Base-by-base conservation (phyloP, 768 basidiomycete species). In the Lentinula aciculospora region DNA sequence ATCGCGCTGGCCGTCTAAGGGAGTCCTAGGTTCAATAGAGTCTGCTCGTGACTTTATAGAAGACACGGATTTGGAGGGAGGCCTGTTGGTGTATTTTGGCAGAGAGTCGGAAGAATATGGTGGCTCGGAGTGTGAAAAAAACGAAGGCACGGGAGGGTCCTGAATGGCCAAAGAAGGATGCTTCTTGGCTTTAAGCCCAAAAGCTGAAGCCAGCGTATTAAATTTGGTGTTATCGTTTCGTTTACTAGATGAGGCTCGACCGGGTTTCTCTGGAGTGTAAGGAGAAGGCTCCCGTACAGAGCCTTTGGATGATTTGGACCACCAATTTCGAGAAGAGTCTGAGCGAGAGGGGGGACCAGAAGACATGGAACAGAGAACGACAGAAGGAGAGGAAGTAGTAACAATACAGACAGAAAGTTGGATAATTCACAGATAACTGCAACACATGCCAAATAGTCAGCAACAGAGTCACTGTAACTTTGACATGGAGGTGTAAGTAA, bases 101-200 rank as follows among this genome's bases (percentile, higher is more conserved):
- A 58, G 63, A 50, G 66, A 68, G 9, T 65, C 65, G 0, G 64
- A 62, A 59, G 66, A 31, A 56, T 58, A 13, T 59, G 19, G 31
- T 59, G 27, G 36, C 6, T 53, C 51, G 58, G 61, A 37, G 57
- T 64, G 21, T 61, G 66, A 34, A 55, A 65, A 29, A 62, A 37
- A 51, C 25, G 31, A 42, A 56, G 45, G 42, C 25, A 69, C 63
- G 3, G 77, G 75, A 36, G 79, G 75, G 49, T 82, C 78, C 58
- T 83, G 77, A 56, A 84, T 80, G 51, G 82, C 71, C 32, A 84
- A 68, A 2, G 78, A 66, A 0, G 81, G 74, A 31, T 74, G 73
- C 63, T 85, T 88, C 72, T 83, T 88, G 21, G 80, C 69, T 68
- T 81, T 86, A 65, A 86, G 72, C 46, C 86, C 84, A 37, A 89